Base-by-base conservation (phyloP, 768 basidiomycete genomes). In the Pisolithus sp. region DNA sequence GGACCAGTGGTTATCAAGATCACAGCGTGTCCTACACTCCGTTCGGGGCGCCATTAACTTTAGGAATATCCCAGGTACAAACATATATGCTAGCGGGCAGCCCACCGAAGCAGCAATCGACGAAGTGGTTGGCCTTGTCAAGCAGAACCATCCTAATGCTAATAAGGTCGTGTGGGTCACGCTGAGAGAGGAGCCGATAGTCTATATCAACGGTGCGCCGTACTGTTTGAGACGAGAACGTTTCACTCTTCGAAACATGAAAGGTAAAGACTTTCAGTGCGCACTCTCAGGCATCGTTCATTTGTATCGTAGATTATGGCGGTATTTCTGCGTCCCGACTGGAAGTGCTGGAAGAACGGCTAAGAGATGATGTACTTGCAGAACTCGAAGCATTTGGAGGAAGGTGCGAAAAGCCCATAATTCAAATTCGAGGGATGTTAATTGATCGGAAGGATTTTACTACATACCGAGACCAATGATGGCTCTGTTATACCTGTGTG, bases 1-100 rank as follows among this genome's bases (percentile, higher is more conserved):
- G 3, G 93, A 97, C 65, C 87, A 88, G 66, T 97, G 93, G 93
- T 69, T 84, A 10, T 78, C 79, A 21, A 82, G 89, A 64, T 86
- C 84, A 40, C 73, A 82, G 52, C 76, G 75, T 44, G 81, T 86
- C 39, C 75, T 79, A 45, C 68, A 81, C 43, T 83, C 79, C 37
- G 80, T 98, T 46, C 85, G 91, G 2, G 96, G 96, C n/a, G 93
- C 90, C 2, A 88, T 90, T 69, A 96, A 96, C 62, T 97, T 96
- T 75, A 81, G 96, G 48, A 85, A 85, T 51, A 80, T 96, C 37
- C 82, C 85, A 0, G 77, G 76, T 5, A 86, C 86, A 20, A 82
- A 84, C 42, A 86, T 97, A 30, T 99, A 91, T 57, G 93, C 93
- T 0, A 81, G 96, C 26, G 93, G 93, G 0, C 96, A 98, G 65